Evolutionary conservation across 2,329 filamentous ascomycete genomes (phyloP).

Genomic region (Aspergillus felis): DNA sequence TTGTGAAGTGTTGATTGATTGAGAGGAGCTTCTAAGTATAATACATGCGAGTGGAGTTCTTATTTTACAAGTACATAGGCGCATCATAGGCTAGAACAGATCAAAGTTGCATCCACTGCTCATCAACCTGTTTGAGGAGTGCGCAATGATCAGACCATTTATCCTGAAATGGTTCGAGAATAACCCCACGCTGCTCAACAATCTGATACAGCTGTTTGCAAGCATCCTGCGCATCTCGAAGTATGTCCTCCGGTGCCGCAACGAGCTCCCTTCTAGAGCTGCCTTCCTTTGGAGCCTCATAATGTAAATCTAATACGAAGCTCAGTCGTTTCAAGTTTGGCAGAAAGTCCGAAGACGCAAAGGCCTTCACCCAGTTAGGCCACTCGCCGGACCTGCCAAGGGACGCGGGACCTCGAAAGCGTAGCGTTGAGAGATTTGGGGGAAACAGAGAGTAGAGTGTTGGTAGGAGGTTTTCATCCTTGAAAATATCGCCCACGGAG

Average conservation of each 20-base stretch:
- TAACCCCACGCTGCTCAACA: slow-evolving; percentile 15
- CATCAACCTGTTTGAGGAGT: slow-evolving; percentile 15
- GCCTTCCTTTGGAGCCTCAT: not conserved
- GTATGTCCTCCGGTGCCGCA: slow-evolving; percentile 2
- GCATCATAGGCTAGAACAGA: not conserved
- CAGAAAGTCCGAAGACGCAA: slow-evolving; percentile 15
- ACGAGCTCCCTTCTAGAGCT: not conserved
- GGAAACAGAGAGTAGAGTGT: slow-evolving; percentile 18
- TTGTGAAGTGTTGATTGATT: not conserved
- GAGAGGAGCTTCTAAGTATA: not conserved
- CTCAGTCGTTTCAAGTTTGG: slow-evolving; percentile 18
- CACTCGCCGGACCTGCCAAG: slow-evolving; percentile 17
- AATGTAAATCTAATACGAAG: slow-evolving; percentile 22
- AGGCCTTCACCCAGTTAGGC: slow-evolving; percentile 20
- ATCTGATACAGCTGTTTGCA: slow-evolving; percentile 17
- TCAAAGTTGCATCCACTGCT: slow-evolving; percentile 25
- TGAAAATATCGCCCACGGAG: slow-evolving; percentile 20
- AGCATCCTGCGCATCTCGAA: slow-evolving; percentile 12
- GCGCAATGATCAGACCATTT: slow-evolving; percentile 7
- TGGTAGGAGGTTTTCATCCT: slow-evolving; percentile 10
- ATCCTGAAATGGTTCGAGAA: slow-evolving; percentile 14
- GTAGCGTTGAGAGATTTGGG: slow-evolving; percentile 19
- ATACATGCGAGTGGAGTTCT: not conserved
- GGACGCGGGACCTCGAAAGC: slow-evolving; percentile 21
- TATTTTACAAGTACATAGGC: not conserved